Percentiles rank a stretch among this genome's conserved stretches.
These are phyloP conservation scores for Penicillium goetzii DNA, from an alignment of 495 filamentous ascomycete genomes.

Conservation along the genomic window DNA sequence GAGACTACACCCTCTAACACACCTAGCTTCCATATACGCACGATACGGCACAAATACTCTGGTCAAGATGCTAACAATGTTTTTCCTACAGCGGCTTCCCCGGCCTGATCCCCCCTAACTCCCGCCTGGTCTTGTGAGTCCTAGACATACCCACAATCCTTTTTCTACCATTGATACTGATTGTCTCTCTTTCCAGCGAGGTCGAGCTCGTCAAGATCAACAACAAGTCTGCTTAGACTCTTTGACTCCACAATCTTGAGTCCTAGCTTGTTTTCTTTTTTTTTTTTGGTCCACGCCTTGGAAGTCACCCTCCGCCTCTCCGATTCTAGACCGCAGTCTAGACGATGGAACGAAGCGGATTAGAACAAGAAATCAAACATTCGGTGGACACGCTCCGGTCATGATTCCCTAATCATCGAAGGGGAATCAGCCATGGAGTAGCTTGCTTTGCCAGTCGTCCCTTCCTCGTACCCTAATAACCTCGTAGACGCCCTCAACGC, in stretches of 20 bases:
- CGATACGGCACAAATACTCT: neutral
- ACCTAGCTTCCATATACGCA: neutral
- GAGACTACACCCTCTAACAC: neutral
- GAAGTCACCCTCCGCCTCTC: neutral
- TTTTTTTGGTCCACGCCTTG: neutral
- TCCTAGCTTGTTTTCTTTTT: neutral
- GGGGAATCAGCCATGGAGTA: neutral
- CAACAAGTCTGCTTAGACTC: conserved; percentile 30
- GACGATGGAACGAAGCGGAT: conserved; percentile 5
- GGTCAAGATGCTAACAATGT: neutral
- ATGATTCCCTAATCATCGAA: neutral
- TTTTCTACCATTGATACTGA: neutral
- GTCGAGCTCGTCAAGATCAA: conserved; percentile 51
- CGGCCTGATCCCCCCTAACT: conserved; percentile 58
- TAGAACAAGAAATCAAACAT: conserved; percentile 9
- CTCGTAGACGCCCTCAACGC: neutral
- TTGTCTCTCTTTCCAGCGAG: conserved; percentile 35
- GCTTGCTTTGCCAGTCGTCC: conserved; percentile 5
- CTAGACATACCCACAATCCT: neutral
- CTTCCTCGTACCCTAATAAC: neutral
- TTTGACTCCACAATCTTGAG: conserved; percentile 9
- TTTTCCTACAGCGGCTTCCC: conserved; percentile 58
- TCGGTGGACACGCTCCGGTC: conserved; percentile 1
- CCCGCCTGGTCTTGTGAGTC: conserved; percentile 57
- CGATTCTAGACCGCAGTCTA: neutral